phyloP scores from a whole-genome alignment of 306 rosid genomes.

The Lablab purpureus region DNA sequence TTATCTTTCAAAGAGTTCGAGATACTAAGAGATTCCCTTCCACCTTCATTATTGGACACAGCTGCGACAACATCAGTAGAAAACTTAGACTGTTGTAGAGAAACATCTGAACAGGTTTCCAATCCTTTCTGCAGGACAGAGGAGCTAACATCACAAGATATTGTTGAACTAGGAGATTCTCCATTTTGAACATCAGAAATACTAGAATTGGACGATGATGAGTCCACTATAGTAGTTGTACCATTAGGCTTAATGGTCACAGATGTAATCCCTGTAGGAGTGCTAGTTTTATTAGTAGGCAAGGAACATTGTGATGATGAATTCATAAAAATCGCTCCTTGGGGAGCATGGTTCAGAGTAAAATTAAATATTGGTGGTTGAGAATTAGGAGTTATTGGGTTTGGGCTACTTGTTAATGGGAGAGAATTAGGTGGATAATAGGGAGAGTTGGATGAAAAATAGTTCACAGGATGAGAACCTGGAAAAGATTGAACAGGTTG shows the following conservation, averaged over 20 bases:
- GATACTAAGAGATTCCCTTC: constrained; percentile 60
- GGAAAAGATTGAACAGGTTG: constrained; percentile 70
- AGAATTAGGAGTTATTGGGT: constrained; percentile 68
- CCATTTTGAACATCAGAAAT: constrained; percentile 53
- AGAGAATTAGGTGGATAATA: constrained; percentile 60
- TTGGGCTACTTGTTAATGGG: constrained; percentile 65
- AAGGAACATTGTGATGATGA: constrained; percentile 51
- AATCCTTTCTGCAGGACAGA: constrained; percentile 52
- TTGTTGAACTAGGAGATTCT: constrained; percentile 55
- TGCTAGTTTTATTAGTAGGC: constrained; percentile 62
- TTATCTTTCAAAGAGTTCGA: constrained; percentile 74
- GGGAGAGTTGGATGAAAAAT: constrained; percentile 54
- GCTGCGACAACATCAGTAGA: constrained; percentile 53
- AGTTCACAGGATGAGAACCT: constrained; percentile 59
- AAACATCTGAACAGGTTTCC: constrained; percentile 44
- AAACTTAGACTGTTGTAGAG: constrained; percentile 49
- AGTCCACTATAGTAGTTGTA: constrained; percentile 49
- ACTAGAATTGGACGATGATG: constrained; percentile 47
- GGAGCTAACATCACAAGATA: constrained; percentile 52
- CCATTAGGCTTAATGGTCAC: constrained; percentile 62
- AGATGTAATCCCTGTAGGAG: constrained; percentile 51
- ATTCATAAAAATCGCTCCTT: constrained; percentile 56
- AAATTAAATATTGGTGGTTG: constrained; percentile 73
- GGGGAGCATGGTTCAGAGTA: constrained; percentile 67
- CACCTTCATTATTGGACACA: constrained; percentile 55